phyloP scores from a whole-genome alignment of 306 rosid genomes.

The Oemleria cerasiformis region DNA sequence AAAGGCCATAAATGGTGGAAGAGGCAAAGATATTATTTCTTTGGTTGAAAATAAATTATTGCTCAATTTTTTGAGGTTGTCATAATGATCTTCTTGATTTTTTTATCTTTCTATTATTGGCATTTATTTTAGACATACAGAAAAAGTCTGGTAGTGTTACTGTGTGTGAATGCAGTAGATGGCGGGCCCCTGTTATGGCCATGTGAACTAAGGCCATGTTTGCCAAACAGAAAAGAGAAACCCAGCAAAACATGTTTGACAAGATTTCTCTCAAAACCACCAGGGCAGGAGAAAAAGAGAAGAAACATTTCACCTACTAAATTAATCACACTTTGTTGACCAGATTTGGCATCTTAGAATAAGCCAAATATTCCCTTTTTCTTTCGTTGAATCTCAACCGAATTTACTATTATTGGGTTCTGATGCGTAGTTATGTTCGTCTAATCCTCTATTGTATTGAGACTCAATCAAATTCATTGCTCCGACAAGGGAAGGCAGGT shows the following conservation, averaged over 20 bases:
- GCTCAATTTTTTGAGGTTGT: background rate
- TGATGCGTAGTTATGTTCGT: too few relatives aligned
- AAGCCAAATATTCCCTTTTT: background rate
- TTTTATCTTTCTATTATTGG: background rate
- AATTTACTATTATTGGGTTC: too few relatives aligned
- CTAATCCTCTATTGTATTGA: background rate
- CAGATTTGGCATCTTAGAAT: conserved; percentile 1
- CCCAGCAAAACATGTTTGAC: conserved; percentile 8
- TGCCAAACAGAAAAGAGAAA: background rate
- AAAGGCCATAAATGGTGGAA: background rate
- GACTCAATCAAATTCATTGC: background rate
- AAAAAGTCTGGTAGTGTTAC: background rate
- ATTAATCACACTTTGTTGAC: conserved; percentile 11
- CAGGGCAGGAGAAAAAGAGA: background rate
- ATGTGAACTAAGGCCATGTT: conserved; percentile 15
- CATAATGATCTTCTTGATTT: background rate
- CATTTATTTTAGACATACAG: background rate
- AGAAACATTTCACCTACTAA: background rate
- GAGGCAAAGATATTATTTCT: background rate
- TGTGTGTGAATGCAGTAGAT: background rate
- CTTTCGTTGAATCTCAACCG: too few relatives aligned
- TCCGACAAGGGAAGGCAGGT: too few relatives aligned
- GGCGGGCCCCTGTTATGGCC: conserved; percentile 12
- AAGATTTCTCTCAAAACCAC: background rate
- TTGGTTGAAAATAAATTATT: background rate